Conservation (phyloP, 148 eudicot species). For the Persicaria tinctoria region DNA sequence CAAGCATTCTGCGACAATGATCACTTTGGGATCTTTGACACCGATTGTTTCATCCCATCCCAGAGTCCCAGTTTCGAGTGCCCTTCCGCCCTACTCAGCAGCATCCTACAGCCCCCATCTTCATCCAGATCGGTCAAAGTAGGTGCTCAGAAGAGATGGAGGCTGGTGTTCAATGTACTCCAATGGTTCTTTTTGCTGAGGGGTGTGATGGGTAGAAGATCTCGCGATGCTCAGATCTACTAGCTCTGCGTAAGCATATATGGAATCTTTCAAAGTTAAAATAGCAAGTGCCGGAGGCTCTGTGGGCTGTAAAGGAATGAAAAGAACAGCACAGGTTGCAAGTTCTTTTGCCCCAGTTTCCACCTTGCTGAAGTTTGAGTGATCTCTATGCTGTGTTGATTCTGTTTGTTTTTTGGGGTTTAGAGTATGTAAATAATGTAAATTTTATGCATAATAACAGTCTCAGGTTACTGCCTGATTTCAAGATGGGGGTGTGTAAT, state of each 20-base stretch:
- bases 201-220: conserved; percentile 32
- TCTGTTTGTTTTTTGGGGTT: conserved; percentile 1
- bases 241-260: too few relatives aligned
- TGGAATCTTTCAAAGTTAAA: too few relatives aligned
- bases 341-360: neutral
- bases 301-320: neutral
- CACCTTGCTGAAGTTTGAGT: neutral
- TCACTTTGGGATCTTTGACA: conserved; percentile 43
- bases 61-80: conserved; percentile 27
- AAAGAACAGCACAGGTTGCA: neutral
- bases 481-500: neutral
- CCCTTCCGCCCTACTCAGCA: conserved; percentile 28
- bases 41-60: conserved; percentile 35
- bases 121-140: conserved; percentile 17
- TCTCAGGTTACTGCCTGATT: neutral
- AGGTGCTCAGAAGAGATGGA: conserved; percentile 60
- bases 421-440: conserved; percentile 4
- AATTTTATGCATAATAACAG: neutral
- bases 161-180: conserved; percentile 39
- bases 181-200: conserved; percentile 44
- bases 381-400: neutral
- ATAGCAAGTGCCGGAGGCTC: neutral
- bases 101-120: conserved; percentile 26
- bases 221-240: conserved; percentile 5
- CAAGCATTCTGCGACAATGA: conserved; percentile 39